Conservation (phyloP, 129 eudicot genomes). For the Logfia minima region DNA sequence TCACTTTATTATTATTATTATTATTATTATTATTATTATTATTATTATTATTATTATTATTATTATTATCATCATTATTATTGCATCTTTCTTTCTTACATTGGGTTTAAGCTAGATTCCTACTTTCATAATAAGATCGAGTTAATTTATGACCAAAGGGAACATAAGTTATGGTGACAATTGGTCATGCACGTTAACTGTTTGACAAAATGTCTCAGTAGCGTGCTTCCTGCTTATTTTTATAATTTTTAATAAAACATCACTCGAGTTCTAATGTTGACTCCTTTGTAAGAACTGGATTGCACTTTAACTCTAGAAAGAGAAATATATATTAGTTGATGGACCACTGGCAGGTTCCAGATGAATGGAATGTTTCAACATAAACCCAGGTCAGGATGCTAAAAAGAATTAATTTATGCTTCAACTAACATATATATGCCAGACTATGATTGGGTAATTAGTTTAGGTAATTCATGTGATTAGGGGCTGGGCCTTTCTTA, state of each 20-base stretch:
- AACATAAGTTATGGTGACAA: no score
- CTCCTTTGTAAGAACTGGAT: not conserved
- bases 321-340: conserved; percentile 19
- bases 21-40: no score
- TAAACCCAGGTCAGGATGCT: conserved; percentile 13
- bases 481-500: conserved; percentile 1
- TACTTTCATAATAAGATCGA: no score
- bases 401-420: not conserved
- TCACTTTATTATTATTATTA: not conserved
- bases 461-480: conserved; percentile 19
- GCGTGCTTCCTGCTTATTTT: no score
- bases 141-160: no score
- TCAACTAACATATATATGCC: conserved; percentile 39
- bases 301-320: not conserved
- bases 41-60: not conserved
- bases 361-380: conserved; percentile 7
- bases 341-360: conserved; percentile 25
- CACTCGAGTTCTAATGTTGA: no score
- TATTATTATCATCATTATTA: no score
- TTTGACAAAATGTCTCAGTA: no score
- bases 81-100: no score
- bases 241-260: no score
- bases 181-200: no score
- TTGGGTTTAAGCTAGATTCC: no score
- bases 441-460: conserved; percentile 29